phyloP scores from a whole-genome alignment of 169 alveolate genomes.

The Cyclospora cayetanensis region DNA sequence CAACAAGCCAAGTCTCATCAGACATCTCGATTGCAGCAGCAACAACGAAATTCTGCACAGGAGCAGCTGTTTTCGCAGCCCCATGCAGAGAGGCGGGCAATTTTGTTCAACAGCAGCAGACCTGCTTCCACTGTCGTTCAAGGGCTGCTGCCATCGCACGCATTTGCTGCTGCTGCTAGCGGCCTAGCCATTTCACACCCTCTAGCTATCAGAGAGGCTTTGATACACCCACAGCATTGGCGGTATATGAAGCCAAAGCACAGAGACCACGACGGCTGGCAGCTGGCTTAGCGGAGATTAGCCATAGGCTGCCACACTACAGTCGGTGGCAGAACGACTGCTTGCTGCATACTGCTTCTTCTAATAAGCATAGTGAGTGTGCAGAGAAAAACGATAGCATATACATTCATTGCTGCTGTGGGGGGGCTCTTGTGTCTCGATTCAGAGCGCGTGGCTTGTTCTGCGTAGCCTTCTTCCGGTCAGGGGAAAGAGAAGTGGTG shows the following conservation, averaged over 20 bases:
- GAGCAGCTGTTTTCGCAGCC: not conserved
- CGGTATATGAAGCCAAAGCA: too few species aligned
- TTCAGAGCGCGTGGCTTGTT: conserved; percentile 14
- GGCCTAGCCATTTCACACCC: conserved; percentile 52
- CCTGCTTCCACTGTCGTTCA: conserved; percentile 40
- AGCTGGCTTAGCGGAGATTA: too few species aligned
- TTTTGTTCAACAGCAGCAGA: conserved; percentile 42
- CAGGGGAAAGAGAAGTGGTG: conserved; percentile 44
- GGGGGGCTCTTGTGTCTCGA: too few species aligned
- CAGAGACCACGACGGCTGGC: too few species aligned
- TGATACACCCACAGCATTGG: conserved; percentile 45
- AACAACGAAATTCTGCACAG: conserved; percentile 43
- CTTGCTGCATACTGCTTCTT: too few species aligned
- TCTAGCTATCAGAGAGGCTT: not conserved
- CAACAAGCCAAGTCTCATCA: conserved; percentile 43
- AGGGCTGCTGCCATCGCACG: conserved; percentile 26
- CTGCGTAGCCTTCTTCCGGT: conserved; percentile 35
- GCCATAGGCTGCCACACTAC: too few species aligned
- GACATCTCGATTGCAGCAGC: conserved; percentile 43
- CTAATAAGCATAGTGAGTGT: too few species aligned
- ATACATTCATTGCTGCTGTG: too few species aligned
- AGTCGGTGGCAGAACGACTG: too few species aligned
- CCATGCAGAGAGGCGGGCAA: not conserved
- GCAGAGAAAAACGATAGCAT: too few species aligned
- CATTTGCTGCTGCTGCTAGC: conserved; percentile 29